Conservation (phyloP, 306 rosid genomes). For the Cucurbita maxima region DNA sequence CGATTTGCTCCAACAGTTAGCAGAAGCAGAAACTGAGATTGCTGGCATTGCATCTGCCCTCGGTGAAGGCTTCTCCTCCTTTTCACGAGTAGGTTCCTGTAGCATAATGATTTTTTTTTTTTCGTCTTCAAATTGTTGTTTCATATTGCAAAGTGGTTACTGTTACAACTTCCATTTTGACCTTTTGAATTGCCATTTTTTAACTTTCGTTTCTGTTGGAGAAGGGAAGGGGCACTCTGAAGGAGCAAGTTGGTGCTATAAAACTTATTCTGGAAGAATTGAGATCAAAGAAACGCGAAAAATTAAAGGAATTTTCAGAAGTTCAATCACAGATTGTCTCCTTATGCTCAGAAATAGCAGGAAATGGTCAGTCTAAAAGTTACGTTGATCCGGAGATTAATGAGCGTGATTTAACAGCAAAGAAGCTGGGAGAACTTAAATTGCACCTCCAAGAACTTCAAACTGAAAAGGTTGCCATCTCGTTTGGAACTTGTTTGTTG, state of each 20-base stretch:
- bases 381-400: slow-evolving; percentile 21
- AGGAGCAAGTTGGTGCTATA: slow-evolving; percentile 43
- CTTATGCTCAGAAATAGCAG: slow-evolving; percentile 62
- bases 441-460: slow-evolving; percentile 69
- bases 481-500: background rate
- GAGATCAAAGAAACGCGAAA: slow-evolving; percentile 53
- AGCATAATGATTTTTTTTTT: background rate
- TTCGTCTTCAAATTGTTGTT: background rate
- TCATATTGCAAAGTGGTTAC: background rate
- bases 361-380: slow-evolving; percentile 22
- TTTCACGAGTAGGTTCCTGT: slow-evolving; percentile 36
- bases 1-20: slow-evolving; percentile 40
- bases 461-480: slow-evolving; percentile 50
- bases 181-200: slow-evolving; percentile 1
- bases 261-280: slow-evolving; percentile 56
- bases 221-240: slow-evolving; percentile 61
- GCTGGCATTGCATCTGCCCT: slow-evolving; percentile 34
- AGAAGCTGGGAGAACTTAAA: slow-evolving; percentile 58
- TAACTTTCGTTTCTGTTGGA: slow-evolving; percentile 21
- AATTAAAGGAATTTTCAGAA: slow-evolving; percentile 42
- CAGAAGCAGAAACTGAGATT: slow-evolving; percentile 50
- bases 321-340: slow-evolving; percentile 44
- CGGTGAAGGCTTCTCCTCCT: slow-evolving; percentile 32
- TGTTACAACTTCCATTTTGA: background rate
- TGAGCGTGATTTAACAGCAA: slow-evolving; percentile 37